These are phyloP conservation scores for Nakataea oryzae DNA, from an alignment of 2,329 filamentous ascomycete genomes.

Conservation along the genomic window DNA sequence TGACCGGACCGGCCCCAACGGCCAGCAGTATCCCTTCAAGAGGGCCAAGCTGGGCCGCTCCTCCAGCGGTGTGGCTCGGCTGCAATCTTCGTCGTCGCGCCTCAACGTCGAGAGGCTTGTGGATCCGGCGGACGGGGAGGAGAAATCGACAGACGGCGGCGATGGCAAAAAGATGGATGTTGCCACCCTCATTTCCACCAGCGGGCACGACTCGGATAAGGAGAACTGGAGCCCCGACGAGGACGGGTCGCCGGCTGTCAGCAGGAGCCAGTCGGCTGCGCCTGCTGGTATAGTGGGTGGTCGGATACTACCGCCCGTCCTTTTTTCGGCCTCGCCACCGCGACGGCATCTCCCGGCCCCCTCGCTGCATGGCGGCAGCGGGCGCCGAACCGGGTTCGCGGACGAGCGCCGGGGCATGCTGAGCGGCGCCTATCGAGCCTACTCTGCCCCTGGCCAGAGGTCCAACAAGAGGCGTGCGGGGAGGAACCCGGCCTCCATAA, in stretches of 20 bases:
- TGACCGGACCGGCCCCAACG: conserved; percentile 12
- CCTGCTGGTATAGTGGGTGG: neutral
- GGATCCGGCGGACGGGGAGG: conserved; percentile 16
- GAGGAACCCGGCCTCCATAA: conserved; percentile 20
- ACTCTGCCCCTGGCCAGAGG: neutral
- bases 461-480: conserved; percentile 4
- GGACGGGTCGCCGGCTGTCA: conserved; percentile 25
- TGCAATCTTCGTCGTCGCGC: conserved; percentile 32
- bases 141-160: conserved; percentile 24
- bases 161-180: conserved; percentile 29
- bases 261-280: neutral
- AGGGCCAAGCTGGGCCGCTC: conserved; percentile 51
- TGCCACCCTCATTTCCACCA: conserved; percentile 26
- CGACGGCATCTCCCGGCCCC: conserved; percentile 17
- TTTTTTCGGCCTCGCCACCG: conserved; percentile 11
- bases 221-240: conserved; percentile 70
- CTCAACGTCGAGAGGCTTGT: conserved; percentile 8
- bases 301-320: conserved; percentile 10
- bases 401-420: conserved; percentile 12
- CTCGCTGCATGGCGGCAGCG: conserved; percentile 2
- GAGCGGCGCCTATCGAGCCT: neutral
- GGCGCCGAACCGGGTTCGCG: conserved; percentile 15
- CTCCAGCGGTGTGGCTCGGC: conserved; percentile 49
- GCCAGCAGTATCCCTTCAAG: conserved; percentile 33
- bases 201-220: conserved; percentile 76